phyloP scores from a whole-genome alignment of 192 early-diverging fungal genomes.

The Backusella morwellensis region DNA sequence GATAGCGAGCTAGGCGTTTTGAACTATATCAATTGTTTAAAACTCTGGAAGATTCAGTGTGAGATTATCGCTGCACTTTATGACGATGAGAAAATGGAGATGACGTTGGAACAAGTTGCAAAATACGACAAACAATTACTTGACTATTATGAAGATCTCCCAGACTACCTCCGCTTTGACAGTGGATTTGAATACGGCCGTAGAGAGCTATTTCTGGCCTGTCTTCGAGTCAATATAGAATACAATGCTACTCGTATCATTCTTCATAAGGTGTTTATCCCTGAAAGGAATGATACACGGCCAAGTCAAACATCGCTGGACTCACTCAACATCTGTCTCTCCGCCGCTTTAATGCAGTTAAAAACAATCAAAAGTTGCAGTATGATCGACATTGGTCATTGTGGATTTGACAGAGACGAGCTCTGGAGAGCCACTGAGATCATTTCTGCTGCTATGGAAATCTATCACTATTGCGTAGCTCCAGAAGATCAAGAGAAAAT shows the following conservation, averaged over 20 bases:
- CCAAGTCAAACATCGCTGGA: slow-evolving; percentile 22
- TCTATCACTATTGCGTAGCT: slow-evolving; percentile 11
- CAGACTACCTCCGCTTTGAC: slow-evolving; percentile 32
- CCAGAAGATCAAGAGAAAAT: slow-evolving; percentile 11
- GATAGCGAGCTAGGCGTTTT: slow-evolving; percentile 28
- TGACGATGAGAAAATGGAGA: slow-evolving; percentile 18
- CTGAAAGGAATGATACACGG: slow-evolving; percentile 14
- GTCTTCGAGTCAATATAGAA: slow-evolving; percentile 34
- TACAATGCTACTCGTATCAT: slow-evolving; percentile 39
- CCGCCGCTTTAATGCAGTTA: slow-evolving; percentile 22
- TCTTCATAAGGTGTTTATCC: slow-evolving; percentile 37
- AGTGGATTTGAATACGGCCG: slow-evolving; percentile 38
- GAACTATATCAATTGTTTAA: slow-evolving; percentile 14
- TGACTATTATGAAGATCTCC: slow-evolving; percentile 15
- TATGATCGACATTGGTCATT: slow-evolving; percentile 13
- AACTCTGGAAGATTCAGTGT: slow-evolving; percentile 28
- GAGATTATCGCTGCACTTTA: slow-evolving; percentile 26
- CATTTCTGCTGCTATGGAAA: slow-evolving; percentile 22
- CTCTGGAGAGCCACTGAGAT: slow-evolving; percentile 35
- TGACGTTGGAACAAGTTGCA: slow-evolving; percentile 21
- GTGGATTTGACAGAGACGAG: slow-evolving; percentile 39
- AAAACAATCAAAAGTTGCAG: slow-evolving; percentile 17
- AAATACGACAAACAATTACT: slow-evolving; percentile 20
- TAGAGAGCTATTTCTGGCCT: slow-evolving; percentile 29
- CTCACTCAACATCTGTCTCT: slow-evolving; percentile 33